phyloP scores from a whole-genome alignment of 164 flowering plant species.

The Magnolia changhungtana region DNA sequence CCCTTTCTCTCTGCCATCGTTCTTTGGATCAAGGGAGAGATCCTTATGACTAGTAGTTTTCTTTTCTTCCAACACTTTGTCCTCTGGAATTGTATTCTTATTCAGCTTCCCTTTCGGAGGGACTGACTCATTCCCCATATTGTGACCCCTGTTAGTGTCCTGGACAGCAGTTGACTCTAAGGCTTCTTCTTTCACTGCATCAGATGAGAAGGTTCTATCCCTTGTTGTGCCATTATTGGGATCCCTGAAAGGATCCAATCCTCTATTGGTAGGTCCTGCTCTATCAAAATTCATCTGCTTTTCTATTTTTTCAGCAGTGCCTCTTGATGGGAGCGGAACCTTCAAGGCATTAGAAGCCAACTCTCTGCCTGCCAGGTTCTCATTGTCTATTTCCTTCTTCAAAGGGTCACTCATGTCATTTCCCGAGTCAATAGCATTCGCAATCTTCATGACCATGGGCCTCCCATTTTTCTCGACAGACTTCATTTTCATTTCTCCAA shows the following conservation, averaged over 20 bases:
- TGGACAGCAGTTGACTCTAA: constrained; percentile 16
- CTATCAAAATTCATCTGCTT: constrained; percentile 14
- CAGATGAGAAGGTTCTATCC: constrained; percentile 19
- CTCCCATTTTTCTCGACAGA: constrained; percentile 20
- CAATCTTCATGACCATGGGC: constrained; percentile 19
- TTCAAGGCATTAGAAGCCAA: constrained; percentile 17
- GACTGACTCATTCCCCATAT: background rate
- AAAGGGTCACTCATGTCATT: constrained; percentile 9
- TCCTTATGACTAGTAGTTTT: constrained; percentile 16
- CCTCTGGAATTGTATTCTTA: constrained; percentile 19
- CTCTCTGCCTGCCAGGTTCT: constrained; percentile 27
- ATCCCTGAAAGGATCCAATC: constrained; percentile 18
- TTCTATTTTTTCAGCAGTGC: constrained; percentile 5
- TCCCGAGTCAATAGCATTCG: constrained; percentile 12
- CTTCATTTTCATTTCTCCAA: constrained; percentile 32
- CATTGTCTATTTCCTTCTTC: constrained; percentile 34
- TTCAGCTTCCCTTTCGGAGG: constrained; percentile 24
- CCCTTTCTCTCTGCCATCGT: constrained; percentile 20
- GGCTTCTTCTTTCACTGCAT: constrained; percentile 23
- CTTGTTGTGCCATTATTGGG: constrained; percentile 16
- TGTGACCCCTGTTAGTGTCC: background rate
- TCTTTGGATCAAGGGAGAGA: constrained; percentile 9
- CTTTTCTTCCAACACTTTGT: constrained; percentile 18
- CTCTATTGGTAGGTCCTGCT: constrained; percentile 13
- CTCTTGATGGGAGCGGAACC: constrained; percentile 9